phyloP scores from a whole-genome alignment of 192 early-diverging fungal genomes.

The Gonapodya prolifera region DNA sequence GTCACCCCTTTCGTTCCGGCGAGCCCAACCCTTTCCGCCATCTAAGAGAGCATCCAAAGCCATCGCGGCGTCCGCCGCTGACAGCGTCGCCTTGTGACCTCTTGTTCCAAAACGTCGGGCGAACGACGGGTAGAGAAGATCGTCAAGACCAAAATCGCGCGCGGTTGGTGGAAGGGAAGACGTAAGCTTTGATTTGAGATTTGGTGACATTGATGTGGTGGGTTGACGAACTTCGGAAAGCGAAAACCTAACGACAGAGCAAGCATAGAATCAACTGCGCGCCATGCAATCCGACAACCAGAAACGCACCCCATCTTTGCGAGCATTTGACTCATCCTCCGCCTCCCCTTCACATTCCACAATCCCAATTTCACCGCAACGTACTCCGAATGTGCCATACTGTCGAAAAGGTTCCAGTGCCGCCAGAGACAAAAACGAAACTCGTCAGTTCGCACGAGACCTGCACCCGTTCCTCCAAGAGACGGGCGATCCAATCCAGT shows the following conservation, averaged over 20 bases:
- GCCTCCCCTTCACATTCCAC: slow-evolving; percentile 74
- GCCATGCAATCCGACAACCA: background rate
- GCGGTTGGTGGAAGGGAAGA: slow-evolving; percentile 18
- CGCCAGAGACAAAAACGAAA: slow-evolving; percentile 73
- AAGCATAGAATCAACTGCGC: background rate
- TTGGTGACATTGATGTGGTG: background rate
- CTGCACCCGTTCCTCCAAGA: background rate
- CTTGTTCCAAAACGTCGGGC: slow-evolving; percentile 60
- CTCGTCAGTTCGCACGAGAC: slow-evolving; percentile 41
- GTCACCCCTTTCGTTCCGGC: slow-evolving; percentile 15
- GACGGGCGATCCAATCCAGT: background rate
- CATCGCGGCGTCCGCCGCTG: slow-evolving; percentile 72
- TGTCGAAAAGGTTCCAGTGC: slow-evolving; percentile 84
- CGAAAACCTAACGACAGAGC: background rate
- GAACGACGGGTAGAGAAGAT: slow-evolving; percentile 69
- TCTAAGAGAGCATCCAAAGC: slow-evolving; percentile 62
- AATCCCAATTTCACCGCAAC: slow-evolving; percentile 76
- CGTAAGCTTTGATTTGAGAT: background rate
- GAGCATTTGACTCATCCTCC: slow-evolving; percentile 64
- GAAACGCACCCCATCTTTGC: slow-evolving; percentile 72
- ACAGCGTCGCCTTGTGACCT: slow-evolving; percentile 35
- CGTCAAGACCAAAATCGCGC: slow-evolving; percentile 64
- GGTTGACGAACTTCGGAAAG: background rate
- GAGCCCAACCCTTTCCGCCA: slow-evolving; percentile 31
- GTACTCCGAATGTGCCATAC: slow-evolving; percentile 77